Evolutionary conservation across 2,329 filamentous ascomycete species (phyloP), one percentile per base, ranked within the genome.

Genomic region (Aspergillus carbonarius): DNA sequence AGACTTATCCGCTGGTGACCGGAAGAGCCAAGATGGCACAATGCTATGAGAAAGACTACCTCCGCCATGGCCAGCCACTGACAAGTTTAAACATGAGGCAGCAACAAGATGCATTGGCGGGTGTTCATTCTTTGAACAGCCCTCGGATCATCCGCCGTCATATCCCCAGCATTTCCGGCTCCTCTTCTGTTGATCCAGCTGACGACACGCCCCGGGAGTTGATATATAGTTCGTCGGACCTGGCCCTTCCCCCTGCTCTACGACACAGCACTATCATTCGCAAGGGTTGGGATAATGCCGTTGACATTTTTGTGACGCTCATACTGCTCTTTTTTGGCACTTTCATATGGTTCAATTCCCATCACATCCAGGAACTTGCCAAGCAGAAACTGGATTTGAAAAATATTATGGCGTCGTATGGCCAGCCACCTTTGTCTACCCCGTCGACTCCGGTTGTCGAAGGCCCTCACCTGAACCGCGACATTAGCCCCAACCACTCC

Each of bases 1-100:
- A 82, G 40, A 87, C 87, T 8, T 98, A 97, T 67, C 95, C 95
- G 3, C 83, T 93, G 9, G 91, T 96, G 27, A 88, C 93, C 20
- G 85, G 91, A 54, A 88, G 83, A 40, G 86, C 86, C 4, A 78
- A 81, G 23, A 76, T 79, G 62, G 86, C 86, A 8, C 75, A 81
- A 54, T 86, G 82, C 68, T 86, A 86, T 63, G 79, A 80, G 50
- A 79, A 80, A 55, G 79, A 81, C 58, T 87, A 76, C 51, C 72
- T 76, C 47, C 69, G 70, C 8, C 62, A 66, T 44, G 72, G 74
- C 5, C 72, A 75, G 46, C 69, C 74, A 1, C 67, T 78, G 10
- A 74, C 73, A 66, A 77, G 71, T 54, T 63, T 78, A 37, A 70
- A 66, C 40, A 64, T 64, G 12, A 72, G 74, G 1, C 83, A 86